Percentiles rank a stretch among this genome's conserved stretches.
Evolutionary conservation across 2,329 filamentous ascomycete genomes (phyloP).

Genomic region (Fusarium sp.): DNA sequence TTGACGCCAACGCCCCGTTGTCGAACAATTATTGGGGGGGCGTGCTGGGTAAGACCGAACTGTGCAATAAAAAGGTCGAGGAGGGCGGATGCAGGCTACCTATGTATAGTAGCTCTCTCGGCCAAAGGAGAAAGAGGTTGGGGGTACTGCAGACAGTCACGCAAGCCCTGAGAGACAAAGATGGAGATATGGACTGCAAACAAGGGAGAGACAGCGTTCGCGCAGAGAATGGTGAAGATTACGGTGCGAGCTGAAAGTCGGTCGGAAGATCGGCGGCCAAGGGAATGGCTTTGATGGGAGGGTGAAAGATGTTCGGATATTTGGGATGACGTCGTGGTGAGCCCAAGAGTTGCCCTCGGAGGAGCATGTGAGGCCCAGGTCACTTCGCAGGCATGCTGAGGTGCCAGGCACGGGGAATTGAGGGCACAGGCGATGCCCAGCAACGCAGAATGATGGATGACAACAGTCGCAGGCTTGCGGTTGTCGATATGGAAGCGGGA

Average conservation of each 20-base stretch:
- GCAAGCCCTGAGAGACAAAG: slow-evolving; percentile 18
- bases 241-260: slow-evolving; percentile 33
- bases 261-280: slow-evolving; percentile 34
- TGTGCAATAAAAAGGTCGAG: slow-evolving; percentile 27
- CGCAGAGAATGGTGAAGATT: slow-evolving; percentile 16
- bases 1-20: slow-evolving; percentile 20
- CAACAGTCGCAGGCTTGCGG: slow-evolving; percentile 6
- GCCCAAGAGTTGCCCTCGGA: slow-evolving; percentile 27
- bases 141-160: slow-evolving; percentile 40
- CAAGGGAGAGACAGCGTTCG: slow-evolving; percentile 17
- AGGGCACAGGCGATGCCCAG: slow-evolving; percentile 32
- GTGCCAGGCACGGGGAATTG: slow-evolving; percentile 37
- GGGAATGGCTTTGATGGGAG: slow-evolving; percentile 35
- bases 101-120: slow-evolving; percentile 21
- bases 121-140: slow-evolving; percentile 12
- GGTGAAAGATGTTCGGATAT: slow-evolving; percentile 24
- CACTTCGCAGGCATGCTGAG: slow-evolving; percentile 44
- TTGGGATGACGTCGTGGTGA: slow-evolving; percentile 42
- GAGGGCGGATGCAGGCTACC: slow-evolving; percentile 20
- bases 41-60: slow-evolving; percentile 26
- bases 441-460: slow-evolving; percentile 14
- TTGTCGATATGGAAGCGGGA: slow-evolving; percentile 15
- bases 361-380: slow-evolving; percentile 44
- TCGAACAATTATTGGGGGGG: slow-evolving; percentile 21
- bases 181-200: slow-evolving; percentile 14